Base-by-base conservation (phyloP, 2,329 filamentous ascomycete species). In the Xylariaceae sp. region DNA sequence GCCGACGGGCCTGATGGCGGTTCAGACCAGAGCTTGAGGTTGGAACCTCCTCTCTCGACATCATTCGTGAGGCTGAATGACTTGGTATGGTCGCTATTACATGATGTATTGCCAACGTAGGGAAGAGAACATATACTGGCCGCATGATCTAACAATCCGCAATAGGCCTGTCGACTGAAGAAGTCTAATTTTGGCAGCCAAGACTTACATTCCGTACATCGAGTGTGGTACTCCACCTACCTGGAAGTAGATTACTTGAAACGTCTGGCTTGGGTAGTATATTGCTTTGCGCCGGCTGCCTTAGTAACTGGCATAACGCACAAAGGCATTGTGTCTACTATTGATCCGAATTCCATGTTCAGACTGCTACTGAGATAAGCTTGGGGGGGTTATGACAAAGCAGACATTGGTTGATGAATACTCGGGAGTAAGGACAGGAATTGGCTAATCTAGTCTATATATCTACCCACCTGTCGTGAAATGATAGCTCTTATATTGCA, bases 161-260 rank as follows among this genome's bases (percentile, higher is more conserved):
- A 19, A 48, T 17, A 28, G 53, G 53, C n/a, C 28, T 12, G 28
- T 52, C 40, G 19, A 16, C 31, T 3, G 49, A 29, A 14, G 53
- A 57, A 3, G 57, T 56, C 51, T 54, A 60, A 33, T 14, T 55
- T n/a, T n/a, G n/a, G n/a, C n/a, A n/a, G 21, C 12, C 6, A 2
- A 8, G 28, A 60, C 65, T 59, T 43, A 67, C 65, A 62, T 58
- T 48, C 62, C 63, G 23, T 61, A 11, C n/a, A 48, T 36, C 4
- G 63, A 65, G 45, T 65, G 61, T n/a, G 65, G 64, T 34, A 44
- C 60, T 11, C 61, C 63, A 19, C 64, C 61, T 6, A 63, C 64
- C 17, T 55, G 41, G 51, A 65, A 64, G 16, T 53, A 52, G 31
- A 51, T 43, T 14, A 66, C 56, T 8, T 45, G 26, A 43, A 66